Conservation (phyloP, 176 grass and related monocot genomes). For the Oryza brachyantha region DNA sequence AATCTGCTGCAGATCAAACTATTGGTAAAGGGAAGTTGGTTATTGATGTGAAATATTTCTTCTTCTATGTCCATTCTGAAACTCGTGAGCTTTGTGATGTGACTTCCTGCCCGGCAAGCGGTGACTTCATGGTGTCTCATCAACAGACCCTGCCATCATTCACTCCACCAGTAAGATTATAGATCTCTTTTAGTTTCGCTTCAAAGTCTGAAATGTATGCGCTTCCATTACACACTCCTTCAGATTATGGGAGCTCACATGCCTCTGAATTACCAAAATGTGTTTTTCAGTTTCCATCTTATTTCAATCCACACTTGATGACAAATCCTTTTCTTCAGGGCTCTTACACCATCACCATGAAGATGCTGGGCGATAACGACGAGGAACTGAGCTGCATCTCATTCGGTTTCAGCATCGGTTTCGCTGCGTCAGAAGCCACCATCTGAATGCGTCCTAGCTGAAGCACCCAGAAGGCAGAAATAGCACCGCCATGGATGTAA, state of each 20-base stretch:
- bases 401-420: conserved; percentile 68
- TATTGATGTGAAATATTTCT: conserved; percentile 74
- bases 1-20: conserved; percentile 48
- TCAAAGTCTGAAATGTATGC: not conserved
- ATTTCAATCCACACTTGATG: not conserved
- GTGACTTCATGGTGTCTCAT: conserved; percentile 47
- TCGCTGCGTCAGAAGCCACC: not conserved
- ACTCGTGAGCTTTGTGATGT: conserved; percentile 69
- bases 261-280: not conserved
- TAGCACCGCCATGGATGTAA: not conserved
- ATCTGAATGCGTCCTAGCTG: conserved; percentile 10
- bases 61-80: conserved; percentile 56
- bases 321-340: conserved; percentile 40
- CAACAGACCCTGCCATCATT: conserved; percentile 43
- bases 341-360: conserved; percentile 78
- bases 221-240: not conserved
- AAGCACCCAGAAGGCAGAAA: not conserved
- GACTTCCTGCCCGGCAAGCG: conserved; percentile 66
- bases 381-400: conserved; percentile 70
- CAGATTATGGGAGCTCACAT: not conserved
- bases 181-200: not conserved
- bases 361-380: conserved; percentile 35
- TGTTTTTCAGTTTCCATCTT: not conserved
- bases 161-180: conserved; percentile 61
- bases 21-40: conserved; percentile 53